Evolutionary conservation across 345 rosid species (phyloP), one percentile per base, ranked within the genome.

Genomic region (Linum lewisii): DNA sequence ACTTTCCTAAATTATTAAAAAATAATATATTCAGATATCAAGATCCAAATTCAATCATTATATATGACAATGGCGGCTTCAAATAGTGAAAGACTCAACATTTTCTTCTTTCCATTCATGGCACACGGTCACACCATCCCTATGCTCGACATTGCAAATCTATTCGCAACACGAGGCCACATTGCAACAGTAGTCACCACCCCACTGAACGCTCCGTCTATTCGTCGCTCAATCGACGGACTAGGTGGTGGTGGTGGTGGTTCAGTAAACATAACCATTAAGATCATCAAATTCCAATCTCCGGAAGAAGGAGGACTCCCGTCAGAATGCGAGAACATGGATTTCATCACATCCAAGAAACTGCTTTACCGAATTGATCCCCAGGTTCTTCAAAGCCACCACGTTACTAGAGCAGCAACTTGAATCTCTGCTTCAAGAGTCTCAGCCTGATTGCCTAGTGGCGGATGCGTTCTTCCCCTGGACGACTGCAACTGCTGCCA

Each of bases 91-190:
- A 53, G 61, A 11, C 60, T 74, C 44, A 66, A 73, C 38, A 71
- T 80, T 51, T 69, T 75, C 66, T 77, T 80, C 78, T 70, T 77
- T 44, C 85, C 85, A 11, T 77, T 63, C 34, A 71, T 73, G 4
- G 85, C 78, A 14, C 79, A 76, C 26, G 85, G 77, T 45, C 84
- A 75, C 67, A 79, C 73, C 66, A 68, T 77, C 66, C 84, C 80
- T 36, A 66, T 71, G 80, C 60, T 80, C 11, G 78, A 80, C 75
- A 61, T 80, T 1, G 82, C 84, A 49, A 69, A 79, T 37, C 61
- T 73, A 42, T 77, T 80, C 60, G 76, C 78, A 11, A 38, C 63
- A 47, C 78, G 66, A 21, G 77, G 82, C 5, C 75, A 69, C n/a
- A 65, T 29, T 26, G 37, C 78, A 58, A 70, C 73, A 62, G 58